These are phyloP conservation scores for Boletus rex-veris DNA, from an alignment of 768 basidiomycete genomes.

Conservation along the genomic window DNA sequence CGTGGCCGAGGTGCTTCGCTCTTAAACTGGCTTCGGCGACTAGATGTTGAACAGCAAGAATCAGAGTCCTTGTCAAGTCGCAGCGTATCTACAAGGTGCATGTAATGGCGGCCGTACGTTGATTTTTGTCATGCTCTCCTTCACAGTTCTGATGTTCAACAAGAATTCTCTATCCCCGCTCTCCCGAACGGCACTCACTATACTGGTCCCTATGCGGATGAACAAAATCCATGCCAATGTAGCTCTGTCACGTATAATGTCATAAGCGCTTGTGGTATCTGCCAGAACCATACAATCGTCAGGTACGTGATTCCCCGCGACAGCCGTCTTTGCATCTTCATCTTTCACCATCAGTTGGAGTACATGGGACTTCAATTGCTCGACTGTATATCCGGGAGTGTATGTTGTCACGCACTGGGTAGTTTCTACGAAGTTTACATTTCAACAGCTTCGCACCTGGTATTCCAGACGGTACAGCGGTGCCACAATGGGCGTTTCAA, in stretches of 20 bases:
- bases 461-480: conserved; percentile 46
- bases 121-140: conserved; percentile 5
- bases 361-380: conserved; percentile 48
- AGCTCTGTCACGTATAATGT: conserved; percentile 54
- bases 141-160: background rate
- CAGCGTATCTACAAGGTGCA: conserved; percentile 41
- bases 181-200: conserved; percentile 34
- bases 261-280: conserved; percentile 55
- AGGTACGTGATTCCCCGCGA: conserved; percentile 23
- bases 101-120: conserved; percentile 44
- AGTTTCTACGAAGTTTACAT: background rate
- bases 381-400: conserved; percentile 32
- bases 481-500: conserved; percentile 64
- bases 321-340: background rate
- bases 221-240: conserved; percentile 44
- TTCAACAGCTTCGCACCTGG: conserved; percentile 41
- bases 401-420: conserved; percentile 4
- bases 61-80: conserved; percentile 46
- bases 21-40: background rate
- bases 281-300: conserved; percentile 45
- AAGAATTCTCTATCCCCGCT: conserved; percentile 39
- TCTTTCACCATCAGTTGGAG: conserved; percentile 42
- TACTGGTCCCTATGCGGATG: conserved; percentile 32
- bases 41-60: conserved; percentile 41
- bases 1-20: background rate